Conservation (phyloP, 352 stramenopile genomes). For the Phytophthora tentaculata region DNA sequence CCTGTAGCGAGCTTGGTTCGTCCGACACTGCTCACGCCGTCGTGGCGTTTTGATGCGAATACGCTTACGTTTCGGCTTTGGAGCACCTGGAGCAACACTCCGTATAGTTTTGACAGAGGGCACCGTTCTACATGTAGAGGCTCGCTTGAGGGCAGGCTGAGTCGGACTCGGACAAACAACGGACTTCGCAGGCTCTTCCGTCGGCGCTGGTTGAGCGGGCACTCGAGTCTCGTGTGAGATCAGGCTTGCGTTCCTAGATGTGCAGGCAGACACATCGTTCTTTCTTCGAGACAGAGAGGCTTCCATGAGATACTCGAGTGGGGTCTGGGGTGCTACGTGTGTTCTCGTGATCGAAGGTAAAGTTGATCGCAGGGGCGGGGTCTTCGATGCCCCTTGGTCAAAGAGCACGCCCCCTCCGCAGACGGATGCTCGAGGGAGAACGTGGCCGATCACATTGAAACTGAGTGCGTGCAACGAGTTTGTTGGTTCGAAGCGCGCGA, state of each 20-base stretch:
- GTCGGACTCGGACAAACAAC: not conserved
- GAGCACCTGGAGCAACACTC: not conserved
- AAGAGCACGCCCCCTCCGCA: conserved; percentile 2
- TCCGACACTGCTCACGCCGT: conserved; percentile 54
- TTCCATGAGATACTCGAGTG: conserved; percentile 1
- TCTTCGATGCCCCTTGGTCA: not conserved
- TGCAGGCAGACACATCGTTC: not conserved
- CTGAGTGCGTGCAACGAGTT: conserved; percentile 7
- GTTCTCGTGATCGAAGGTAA: not conserved
- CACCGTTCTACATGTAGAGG: not conserved
- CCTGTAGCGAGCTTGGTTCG: conserved; percentile 55
- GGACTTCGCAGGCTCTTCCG: not conserved
- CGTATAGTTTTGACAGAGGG: conserved; percentile 10
- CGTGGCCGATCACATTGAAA: conserved; percentile 26
- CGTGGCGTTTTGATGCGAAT: conserved; percentile 50
- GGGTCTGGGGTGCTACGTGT: not conserved
- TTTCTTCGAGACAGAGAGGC: conserved; percentile 4
- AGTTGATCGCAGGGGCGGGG: not conserved
- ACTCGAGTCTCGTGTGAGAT: not conserved
- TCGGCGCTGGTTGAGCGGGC: not conserved
- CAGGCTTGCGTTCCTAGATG: not conserved
- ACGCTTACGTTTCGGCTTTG: conserved; percentile 37
- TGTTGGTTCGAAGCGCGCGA: conserved; percentile 24
- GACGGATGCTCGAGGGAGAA: conserved; percentile 19
- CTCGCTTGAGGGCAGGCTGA: not conserved